Evolutionary conservation across 2,329 filamentous ascomycete genomes (phyloP).

Genomic region (Aspergillus sojae): DNA sequence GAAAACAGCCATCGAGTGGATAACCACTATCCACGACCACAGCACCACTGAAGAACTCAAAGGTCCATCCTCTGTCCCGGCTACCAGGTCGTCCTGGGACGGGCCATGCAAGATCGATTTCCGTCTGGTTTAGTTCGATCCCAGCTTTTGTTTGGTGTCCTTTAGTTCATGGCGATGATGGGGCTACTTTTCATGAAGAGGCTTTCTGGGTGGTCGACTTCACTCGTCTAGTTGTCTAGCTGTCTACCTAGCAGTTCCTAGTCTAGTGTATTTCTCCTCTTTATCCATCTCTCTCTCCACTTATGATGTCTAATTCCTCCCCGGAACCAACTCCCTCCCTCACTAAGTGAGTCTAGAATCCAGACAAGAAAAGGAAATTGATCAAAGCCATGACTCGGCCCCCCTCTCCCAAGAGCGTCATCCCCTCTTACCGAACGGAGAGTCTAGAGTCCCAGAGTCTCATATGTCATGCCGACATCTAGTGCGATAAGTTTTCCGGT

Average conservation of each 20-base stretch:
- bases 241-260: no score
- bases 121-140: background rate
- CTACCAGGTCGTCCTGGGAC: slow-evolving; percentile 11
- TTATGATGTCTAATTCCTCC: no score
- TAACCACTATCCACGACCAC: background rate
- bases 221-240: no score
- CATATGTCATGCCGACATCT: background rate
- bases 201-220: no score
- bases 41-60: background rate
- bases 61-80: slow-evolving; percentile 6
- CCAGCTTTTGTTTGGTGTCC: background rate
- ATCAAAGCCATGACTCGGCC: no score
- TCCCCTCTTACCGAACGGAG: background rate
- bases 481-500: background rate
- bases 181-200: no score
- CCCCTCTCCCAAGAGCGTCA: no score
- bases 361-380: no score
- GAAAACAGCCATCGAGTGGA: slow-evolving; percentile 13
- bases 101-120: slow-evolving; percentile 13
- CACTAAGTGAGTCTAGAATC: no score
- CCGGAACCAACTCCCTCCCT: no score
- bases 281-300: no score
- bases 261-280: no score
- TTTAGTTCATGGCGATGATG: background rate
- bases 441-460: background rate